Conservation (phyloP, 371 early-diverging fungal genomes). For the Basidiobolus meristosporus region DNA sequence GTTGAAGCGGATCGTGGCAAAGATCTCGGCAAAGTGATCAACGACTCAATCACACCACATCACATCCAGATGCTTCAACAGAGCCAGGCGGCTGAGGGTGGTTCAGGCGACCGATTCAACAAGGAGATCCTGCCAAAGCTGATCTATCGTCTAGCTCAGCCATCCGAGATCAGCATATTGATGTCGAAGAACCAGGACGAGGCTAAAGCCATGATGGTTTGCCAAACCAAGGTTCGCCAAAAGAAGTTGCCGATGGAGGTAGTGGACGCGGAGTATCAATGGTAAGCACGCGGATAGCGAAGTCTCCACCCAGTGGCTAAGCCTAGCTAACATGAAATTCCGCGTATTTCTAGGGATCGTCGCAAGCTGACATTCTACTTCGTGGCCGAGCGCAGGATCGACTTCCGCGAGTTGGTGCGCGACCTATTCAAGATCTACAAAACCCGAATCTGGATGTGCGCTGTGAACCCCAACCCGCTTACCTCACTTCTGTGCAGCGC, state of each 20-base stretch:
- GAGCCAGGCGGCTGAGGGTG: slow-evolving; percentile 11
- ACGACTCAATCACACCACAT: slow-evolving; percentile 25
- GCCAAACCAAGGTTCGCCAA: slow-evolving; percentile 72
- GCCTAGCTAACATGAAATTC: too few relatives aligned
- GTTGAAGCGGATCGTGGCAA: slow-evolving; percentile 94
- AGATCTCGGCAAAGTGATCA: slow-evolving; percentile 82
- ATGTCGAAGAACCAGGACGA: slow-evolving; percentile 68
- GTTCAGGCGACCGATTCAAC: slow-evolving; percentile 2
- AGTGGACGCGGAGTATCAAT: slow-evolving; percentile 93
- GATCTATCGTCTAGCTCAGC: slow-evolving; percentile 66
- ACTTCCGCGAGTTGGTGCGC: slow-evolving; percentile 95
- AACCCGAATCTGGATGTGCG: slow-evolving; percentile 97
- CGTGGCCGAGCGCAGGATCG: slow-evolving; percentile 86
- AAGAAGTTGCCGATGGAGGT: slow-evolving; percentile 83
- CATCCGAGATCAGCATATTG: slow-evolving; percentile 49
- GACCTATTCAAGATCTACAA: slow-evolving; percentile 98
- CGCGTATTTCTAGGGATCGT: too few relatives aligned
- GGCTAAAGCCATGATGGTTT: slow-evolving; percentile 62
- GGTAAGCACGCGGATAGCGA: too few relatives aligned
- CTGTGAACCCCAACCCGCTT: slow-evolving; percentile 20
- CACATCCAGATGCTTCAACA: slow-evolving; percentile 30
- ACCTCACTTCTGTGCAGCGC: too few relatives aligned
- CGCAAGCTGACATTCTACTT: slow-evolving; percentile 92
- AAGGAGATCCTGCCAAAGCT: slow-evolving; percentile 74
- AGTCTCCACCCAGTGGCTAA: too few relatives aligned